Conservation (phyloP, 73 alveolate species). For the Tetrahymena elliotti region DNA sequence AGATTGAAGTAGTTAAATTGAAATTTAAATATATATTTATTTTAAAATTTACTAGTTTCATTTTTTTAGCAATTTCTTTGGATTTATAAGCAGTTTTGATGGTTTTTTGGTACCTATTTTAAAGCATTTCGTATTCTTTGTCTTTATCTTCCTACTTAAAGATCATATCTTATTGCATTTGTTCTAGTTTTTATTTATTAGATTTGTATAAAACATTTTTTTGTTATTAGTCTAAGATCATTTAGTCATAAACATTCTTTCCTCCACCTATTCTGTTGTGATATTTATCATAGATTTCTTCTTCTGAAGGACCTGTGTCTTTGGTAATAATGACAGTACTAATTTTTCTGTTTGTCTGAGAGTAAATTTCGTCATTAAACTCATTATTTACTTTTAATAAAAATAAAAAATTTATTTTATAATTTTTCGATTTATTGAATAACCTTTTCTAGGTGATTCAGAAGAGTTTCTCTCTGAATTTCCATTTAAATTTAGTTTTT, state of each 20-base stretch:
- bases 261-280: neutral
- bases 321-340: neutral
- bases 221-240: neutral
- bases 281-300: neutral
- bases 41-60: neutral
- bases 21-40: no score
- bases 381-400: neutral
- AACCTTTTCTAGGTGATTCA: neutral
- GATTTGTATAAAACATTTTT: neutral
- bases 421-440: neutral
- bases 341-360: neutral
- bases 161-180: neutral
- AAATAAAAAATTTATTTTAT: no score
- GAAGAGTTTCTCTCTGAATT: neutral
- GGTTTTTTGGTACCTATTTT: neutral
- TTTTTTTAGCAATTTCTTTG: neutral
- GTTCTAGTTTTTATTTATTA: neutral
- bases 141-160: neutral
- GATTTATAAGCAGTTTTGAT: neutral
- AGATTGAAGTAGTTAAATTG: neutral
- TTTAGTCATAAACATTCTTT: neutral
- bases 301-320: neutral
- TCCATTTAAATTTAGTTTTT: neutral
- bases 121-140: neutral
- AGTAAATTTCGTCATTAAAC: neutral